Evolutionary conservation across 2,329 filamentous ascomycete species (phyloP).

Genomic region (Cladosporium sphaerospermum): DNA sequence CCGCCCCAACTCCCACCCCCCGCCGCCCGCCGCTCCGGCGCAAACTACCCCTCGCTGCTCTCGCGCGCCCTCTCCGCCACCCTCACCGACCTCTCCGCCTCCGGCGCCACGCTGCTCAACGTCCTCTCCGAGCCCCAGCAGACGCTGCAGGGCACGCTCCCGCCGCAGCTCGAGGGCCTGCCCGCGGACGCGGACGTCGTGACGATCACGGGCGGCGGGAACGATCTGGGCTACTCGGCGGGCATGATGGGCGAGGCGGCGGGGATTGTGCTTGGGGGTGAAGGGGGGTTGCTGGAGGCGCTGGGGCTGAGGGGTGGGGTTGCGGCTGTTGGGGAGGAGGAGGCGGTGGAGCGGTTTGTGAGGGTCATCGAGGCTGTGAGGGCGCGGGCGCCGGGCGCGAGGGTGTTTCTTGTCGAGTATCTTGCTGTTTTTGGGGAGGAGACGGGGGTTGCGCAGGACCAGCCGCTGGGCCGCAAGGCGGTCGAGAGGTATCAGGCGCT

Average conservation of each 20-base stretch:
- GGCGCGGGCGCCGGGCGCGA: slow-evolving; percentile 7
- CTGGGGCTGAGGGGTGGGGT: slow-evolving; percentile 8
- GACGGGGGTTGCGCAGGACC: neutral
- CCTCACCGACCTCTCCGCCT: slow-evolving; percentile 25
- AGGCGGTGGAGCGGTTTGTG: slow-evolving; percentile 11
- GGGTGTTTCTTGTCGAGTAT: slow-evolving; percentile 15
- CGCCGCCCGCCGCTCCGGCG: slow-evolving; percentile 28
- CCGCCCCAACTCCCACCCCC: slow-evolving; percentile 27
- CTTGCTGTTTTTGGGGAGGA: slow-evolving; percentile 11
- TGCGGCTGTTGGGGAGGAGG: neutral
- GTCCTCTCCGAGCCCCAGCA: slow-evolving; percentile 32
- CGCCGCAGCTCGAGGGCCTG: slow-evolving; percentile 32
- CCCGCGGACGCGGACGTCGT: slow-evolving; percentile 33
- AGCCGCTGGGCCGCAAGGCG: slow-evolving; percentile 6
- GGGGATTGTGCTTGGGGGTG: neutral
- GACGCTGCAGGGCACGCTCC: slow-evolving; percentile 22
- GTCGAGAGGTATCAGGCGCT: slow-evolving; percentile 4
- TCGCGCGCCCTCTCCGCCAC: slow-evolving; percentile 26
- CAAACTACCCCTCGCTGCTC: slow-evolving; percentile 35
- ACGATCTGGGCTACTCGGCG: slow-evolving; percentile 35
- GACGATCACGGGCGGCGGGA: slow-evolving; percentile 34
- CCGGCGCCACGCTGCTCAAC: slow-evolving; percentile 35
- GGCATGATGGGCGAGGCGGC: slow-evolving; percentile 28
- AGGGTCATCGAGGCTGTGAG: slow-evolving; percentile 12
- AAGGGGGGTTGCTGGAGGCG: neutral